Base-by-base conservation (phyloP, 2,329 filamentous ascomycete species). In the Trichoderma aggressivum region DNA sequence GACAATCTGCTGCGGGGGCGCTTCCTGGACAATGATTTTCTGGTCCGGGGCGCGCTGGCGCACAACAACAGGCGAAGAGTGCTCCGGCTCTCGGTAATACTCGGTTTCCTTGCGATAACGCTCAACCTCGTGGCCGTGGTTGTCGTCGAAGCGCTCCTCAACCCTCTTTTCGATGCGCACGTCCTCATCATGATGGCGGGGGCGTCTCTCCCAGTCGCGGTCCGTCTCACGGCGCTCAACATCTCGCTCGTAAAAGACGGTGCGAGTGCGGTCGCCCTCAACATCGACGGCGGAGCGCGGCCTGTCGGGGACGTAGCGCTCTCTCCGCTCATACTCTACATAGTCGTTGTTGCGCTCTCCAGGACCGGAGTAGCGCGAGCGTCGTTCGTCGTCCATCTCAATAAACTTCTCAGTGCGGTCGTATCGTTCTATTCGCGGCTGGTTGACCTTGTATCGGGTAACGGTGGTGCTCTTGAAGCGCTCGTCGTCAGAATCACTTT, bases 71-170 rank as follows among this genome's bases (percentile, higher is more conserved):
- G 87, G 87, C 2, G 83, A 77, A 5, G 83, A 83, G 14, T 86
- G 85, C 26, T 86, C 82, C 30, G 84, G 81, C 3, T 85, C 85
- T 58, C 85, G 81, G 75, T 87, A 91, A 77, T 89, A 90, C 74
- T 91, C 89, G 3, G 87, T 88, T 77, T 91, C 88, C 78, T 86
- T 86, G 75, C 86, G 86, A 76, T 88, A 89, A 76, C 84, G 85
- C 77, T 90, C 88, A 55, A 89, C 76, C 21, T 90, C 86, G 70
- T 82, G 83, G 58, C 83, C 82, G 26, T 78, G 78, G 21, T 78
- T 75, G 28, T 86, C 84, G 58, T 86, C 84, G 32, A 83, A 79
- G 61, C 83, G 83, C 74, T 88, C 86, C 69, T 88, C 82, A 18
- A 82, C 82, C 66, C 85, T 85, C 75, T 86, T 86, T 74, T 89